Evolutionary conservation across 768 basidiomycete genomes (phyloP), one percentile per base, ranked within the genome.

Genomic region (Rhodotorula babjevae): DNA sequence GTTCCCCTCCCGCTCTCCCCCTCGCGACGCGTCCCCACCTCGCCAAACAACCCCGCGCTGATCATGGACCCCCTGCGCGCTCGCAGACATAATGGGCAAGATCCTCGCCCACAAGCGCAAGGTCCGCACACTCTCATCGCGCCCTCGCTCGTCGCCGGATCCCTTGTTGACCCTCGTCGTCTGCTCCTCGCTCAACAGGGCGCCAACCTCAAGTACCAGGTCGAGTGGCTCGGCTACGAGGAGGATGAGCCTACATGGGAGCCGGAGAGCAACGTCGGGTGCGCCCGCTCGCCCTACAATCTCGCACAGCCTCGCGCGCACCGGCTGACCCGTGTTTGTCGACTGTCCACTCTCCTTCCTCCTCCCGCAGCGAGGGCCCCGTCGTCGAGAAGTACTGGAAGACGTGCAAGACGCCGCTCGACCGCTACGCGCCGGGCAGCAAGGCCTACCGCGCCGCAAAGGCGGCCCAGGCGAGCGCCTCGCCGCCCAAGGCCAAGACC

Each of bases 211-310:
- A 9, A 53, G 47, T 69, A 69, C 63, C 9, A 44, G 12, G 56
- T 69, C 57, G 52, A 59, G 58, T 69, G 68, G 68, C 16, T 33
- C 27, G 68, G 57, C 6, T 69, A 59, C 63, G 56, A 69, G 16
- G 46, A 49, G 14, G 56, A 69, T 16, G 33, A 49, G 21, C 50
- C 53, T 29, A 64, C 68, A 19, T 69, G 68, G 68, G 68, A 69
- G 31, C 62, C 62, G 0, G 63, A 53, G 25, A 14, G 29, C n/a
- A 63, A 52, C 49, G 27, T 69, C 23, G 5, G 21, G 68, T 64
- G 31, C 23, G 68, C 59, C 29, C 21, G 14, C 49, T 23, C 23
- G 49, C 27, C 46, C 31, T 19, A 1, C 10, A n/a, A n/a, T 8
- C 27, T 50, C 21, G 5, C 31, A 12, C 33, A 9, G 6, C 18